A percentile compares a stretch with the other conserved stretches of the same genome.
These are phyloP conservation scores for Moricandia arvensis DNA, from an alignment of 345 rosid species.

Conservation along the genomic window DNA sequence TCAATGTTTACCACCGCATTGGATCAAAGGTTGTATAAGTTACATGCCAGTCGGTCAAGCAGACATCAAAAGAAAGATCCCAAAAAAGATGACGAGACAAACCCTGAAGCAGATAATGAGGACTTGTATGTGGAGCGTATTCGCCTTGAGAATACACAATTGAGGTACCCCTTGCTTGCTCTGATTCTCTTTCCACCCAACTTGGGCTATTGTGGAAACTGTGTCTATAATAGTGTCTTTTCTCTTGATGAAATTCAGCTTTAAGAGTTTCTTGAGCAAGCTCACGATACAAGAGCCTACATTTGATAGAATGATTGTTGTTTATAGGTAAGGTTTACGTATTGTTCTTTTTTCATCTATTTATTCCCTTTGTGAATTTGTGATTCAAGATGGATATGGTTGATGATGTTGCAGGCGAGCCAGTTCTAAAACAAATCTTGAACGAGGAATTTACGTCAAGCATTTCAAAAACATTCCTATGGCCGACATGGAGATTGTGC, in stretches of 20 bases:
- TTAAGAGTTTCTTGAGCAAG: conserved; percentile 62
- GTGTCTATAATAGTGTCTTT: not conserved
- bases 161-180: conserved; percentile 45
- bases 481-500: conserved; percentile 99
- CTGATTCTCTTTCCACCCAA: conserved; percentile 12
- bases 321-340: conserved; percentile 62
- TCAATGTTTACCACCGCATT: conserved; percentile 14
- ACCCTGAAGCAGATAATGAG: conserved; percentile 47
- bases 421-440: conserved; percentile 51
- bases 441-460: conserved; percentile 75
- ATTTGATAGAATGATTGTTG: conserved; percentile 91
- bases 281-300: conserved; percentile 88
- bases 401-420: conserved; percentile 57
- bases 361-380: not conserved
- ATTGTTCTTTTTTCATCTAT: conserved; percentile 26
- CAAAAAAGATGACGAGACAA: conserved; percentile 68
- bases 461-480: conserved; percentile 98
- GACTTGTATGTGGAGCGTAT: conserved; percentile 70
- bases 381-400: conserved; percentile 13
- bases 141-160: conserved; percentile 76
- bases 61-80: conserved; percentile 49
- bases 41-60: conserved; percentile 50
- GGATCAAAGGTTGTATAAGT: conserved; percentile 61
- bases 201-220: conserved; percentile 5
- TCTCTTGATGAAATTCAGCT: conserved; percentile 43